A percentile compares a stretch with the other conserved stretches of the same genome.
These are phyloP conservation scores for Nicotiana knightiana DNA, from an alignment of 257 asterid genomes.

Conservation along the genomic window DNA sequence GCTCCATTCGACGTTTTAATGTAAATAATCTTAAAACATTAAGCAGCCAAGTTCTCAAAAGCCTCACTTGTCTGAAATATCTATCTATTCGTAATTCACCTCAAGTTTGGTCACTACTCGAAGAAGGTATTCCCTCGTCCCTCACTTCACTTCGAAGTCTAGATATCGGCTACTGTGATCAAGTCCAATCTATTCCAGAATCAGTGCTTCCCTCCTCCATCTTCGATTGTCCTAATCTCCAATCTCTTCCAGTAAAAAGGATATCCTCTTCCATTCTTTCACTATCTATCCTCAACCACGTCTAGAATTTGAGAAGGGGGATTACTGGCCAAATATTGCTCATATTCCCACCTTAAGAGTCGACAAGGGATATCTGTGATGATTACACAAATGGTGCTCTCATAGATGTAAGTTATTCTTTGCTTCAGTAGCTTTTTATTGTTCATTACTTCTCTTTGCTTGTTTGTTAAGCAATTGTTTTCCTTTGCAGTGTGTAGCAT, in stretches of 20 bases:
- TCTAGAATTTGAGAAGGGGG: background rate
- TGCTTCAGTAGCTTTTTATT: background rate
- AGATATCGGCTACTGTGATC: background rate
- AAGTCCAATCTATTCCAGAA: background rate
- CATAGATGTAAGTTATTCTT: background rate
- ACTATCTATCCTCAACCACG: background rate
- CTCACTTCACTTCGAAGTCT: conserved; percentile 3
- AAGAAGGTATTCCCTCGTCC: background rate
- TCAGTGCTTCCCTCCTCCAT: background rate
- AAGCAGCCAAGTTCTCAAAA: background rate
- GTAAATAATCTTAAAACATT: background rate
- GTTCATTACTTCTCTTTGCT: too few species aligned
- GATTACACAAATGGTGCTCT: background rate
- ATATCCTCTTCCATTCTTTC: background rate
- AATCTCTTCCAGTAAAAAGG: background rate
- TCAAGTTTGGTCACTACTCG: background rate
- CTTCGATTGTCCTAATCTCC: fast-evolving
- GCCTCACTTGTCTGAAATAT: background rate
- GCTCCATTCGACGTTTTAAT: fast-evolving
- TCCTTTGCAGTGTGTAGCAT: too few species aligned
- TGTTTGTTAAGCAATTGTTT: too few species aligned
- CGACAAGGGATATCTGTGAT: background rate
- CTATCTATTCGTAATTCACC: fast-evolving
- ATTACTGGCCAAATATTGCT: background rate
- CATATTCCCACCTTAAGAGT: background rate